A percentile compares a stretch with the other conserved stretches of the same genome.
Evolutionary conservation across 2,329 filamentous ascomycete genomes (phyloP).

Genomic region (Xylariaceae sp.): DNA sequence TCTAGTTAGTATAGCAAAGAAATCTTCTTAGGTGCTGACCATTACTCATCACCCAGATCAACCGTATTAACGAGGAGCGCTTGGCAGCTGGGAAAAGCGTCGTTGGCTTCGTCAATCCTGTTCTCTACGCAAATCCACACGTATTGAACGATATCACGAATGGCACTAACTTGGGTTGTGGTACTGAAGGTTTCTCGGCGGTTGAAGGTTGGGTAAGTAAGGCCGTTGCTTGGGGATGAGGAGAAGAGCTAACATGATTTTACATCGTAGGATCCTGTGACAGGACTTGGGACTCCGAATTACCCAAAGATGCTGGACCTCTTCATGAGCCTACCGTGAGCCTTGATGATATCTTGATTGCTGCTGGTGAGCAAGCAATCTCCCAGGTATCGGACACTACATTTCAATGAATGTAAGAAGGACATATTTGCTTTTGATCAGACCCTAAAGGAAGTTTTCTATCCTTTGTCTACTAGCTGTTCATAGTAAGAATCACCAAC

Average conservation of each 20-base stretch:
- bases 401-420: no score
- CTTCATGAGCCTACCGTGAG: not conserved
- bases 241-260: not conserved
- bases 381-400: no score
- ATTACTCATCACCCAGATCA: slow-evolving; percentile 39
- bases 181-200: slow-evolving; percentile 48
- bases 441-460: no score
- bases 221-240: not conserved
- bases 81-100: slow-evolving; percentile 50
- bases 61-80: slow-evolving; percentile 56
- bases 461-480: no score
- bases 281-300: not conserved
- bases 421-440: no score
- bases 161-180: slow-evolving; percentile 45
- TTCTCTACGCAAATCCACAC: slow-evolving; percentile 51
- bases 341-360: no score
- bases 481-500: no score
- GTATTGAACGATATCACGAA: slow-evolving; percentile 46
- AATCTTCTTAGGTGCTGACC: not conserved
- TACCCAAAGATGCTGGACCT: not conserved
- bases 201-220: slow-evolving; percentile 42
- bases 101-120: slow-evolving; percentile 58
- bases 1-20: not conserved
- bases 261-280: not conserved
- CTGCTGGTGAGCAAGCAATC: no score